Evolutionary conservation across 2,329 filamentous ascomycete species (phyloP), one percentile per base, ranked within the genome.

Genomic region (Trichoderma simmonsii): DNA sequence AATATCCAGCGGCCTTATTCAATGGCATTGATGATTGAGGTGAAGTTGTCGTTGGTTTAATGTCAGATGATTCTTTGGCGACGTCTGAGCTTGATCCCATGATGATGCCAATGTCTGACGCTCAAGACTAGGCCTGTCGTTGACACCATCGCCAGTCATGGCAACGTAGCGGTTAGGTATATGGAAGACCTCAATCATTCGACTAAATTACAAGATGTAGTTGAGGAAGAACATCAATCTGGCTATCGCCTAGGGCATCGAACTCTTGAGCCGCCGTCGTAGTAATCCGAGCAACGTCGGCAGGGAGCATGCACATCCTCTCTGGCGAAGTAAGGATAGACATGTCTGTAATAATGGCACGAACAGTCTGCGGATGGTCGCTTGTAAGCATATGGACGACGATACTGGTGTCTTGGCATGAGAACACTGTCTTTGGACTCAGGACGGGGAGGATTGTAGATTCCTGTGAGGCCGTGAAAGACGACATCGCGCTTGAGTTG

Each of bases 141-240:
- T 92, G 36, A 92, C 90, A 62, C 90, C 90, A 75, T 92, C 91
- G 64, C 90, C 90, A 32, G 90, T 92, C 90, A 92, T 92, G 63
- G 89, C 90, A 48, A 87, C 88, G 77, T 89, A 92, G 18, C 83
- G 82, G 36, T 85, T 85, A 57, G 90, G 86, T 24, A 90, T 85
- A 77, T 92, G 90, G 21, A 93, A 84, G n/a, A 90, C 90, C 72
- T 91, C 89, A 71, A 93, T 92, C 91, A 93, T 93, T 57, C 90
- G 87, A 11, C 91, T 86, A 32, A 54, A 92, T 88, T 2, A 92
- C 91, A 3, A 92, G 82, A 1, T 90, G 91, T 2, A 92, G 80
- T 8, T 89, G 84, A 0, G 89, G 88, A 3, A 92, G 84, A 0
- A 79, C 77, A 72, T 93, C 90, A 21, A 92, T 88, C 74, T 92